Conservation (phyloP, 495 filamentous ascomycete genomes). For the Penicillium parvum region DNA sequence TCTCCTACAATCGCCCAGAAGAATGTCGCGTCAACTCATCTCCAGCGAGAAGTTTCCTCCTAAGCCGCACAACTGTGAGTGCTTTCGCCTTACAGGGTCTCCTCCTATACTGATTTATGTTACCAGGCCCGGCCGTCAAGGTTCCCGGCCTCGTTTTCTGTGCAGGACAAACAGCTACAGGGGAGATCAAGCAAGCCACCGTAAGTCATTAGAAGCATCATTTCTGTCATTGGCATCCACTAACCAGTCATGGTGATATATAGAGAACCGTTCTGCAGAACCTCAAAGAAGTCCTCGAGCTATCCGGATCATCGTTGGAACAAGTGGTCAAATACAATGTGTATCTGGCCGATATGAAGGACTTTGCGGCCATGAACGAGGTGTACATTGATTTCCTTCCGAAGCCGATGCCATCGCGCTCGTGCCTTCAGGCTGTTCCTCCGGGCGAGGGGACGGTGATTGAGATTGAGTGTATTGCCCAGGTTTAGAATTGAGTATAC, state of each 20-base stretch:
- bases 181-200: slow-evolving; percentile 39
- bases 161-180: slow-evolving; percentile 39
- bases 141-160: slow-evolving; percentile 39
- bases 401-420: slow-evolving; percentile 37
- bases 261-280: slow-evolving; percentile 47
- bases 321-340: slow-evolving; percentile 67
- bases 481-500: too few relatives aligned
- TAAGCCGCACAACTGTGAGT: slow-evolving; percentile 40
- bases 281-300: slow-evolving; percentile 58
- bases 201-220: slow-evolving; percentile 14
- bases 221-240: not conserved
- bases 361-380: slow-evolving; percentile 62
- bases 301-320: slow-evolving; percentile 54
- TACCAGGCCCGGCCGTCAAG: slow-evolving; percentile 33
- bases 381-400: slow-evolving; percentile 43
- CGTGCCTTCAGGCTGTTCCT: slow-evolving; percentile 34
- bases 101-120: not conserved
- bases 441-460: slow-evolving; percentile 36
- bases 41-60: slow-evolving; percentile 39
- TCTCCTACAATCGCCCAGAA: slow-evolving; percentile 3
- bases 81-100: too few relatives aligned
- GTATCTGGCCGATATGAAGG: slow-evolving; percentile 64
- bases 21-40: slow-evolving; percentile 40
- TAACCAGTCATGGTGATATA: not conserved
- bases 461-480: slow-evolving; percentile 38